Percentiles rank a stretch among this genome's conserved stretches.
Conservation (phyloP, 495 filamentous ascomycete genomes). For the Aspergillus nanangensis region DNA sequence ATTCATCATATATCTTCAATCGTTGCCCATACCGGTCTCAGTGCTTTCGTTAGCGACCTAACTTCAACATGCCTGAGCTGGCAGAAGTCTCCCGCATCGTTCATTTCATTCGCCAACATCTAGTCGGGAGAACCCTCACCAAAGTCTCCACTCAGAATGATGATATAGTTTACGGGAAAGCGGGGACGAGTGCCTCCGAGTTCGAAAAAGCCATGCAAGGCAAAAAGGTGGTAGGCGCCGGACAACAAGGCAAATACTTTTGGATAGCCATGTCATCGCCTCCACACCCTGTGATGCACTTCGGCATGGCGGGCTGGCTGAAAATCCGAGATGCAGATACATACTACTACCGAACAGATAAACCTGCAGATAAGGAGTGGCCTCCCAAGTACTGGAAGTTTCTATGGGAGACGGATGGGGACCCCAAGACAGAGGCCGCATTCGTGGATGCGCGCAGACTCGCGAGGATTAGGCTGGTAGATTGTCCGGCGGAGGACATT, state of each 20-base stretch:
- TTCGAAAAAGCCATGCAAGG: slow-evolving; percentile 71
- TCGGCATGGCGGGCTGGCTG: slow-evolving; percentile 88
- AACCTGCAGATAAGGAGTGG: slow-evolving; percentile 63
- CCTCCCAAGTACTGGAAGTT: slow-evolving; percentile 92
- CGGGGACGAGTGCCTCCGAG: slow-evolving; percentile 66
- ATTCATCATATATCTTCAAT: background rate
- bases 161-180: slow-evolving; percentile 80
- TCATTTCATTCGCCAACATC: slow-evolving; percentile 71
- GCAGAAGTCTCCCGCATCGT: slow-evolving; percentile 85
- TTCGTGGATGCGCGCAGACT: slow-evolving; percentile 82
- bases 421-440: slow-evolving; percentile 63
- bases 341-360: slow-evolving; percentile 69
- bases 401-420: slow-evolving; percentile 57
- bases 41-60: background rate
- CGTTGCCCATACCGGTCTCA: too few relatives aligned
- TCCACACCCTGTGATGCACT: slow-evolving; percentile 88
- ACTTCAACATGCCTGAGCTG: slow-evolving; percentile 67
- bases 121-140: slow-evolving; percentile 76
- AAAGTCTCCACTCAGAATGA: slow-evolving; percentile 71
- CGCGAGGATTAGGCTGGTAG: slow-evolving; percentile 71
- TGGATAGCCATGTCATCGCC: slow-evolving; percentile 72
- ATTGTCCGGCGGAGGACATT: slow-evolving; percentile 72
- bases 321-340: slow-evolving; percentile 73
- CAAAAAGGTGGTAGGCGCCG: slow-evolving; percentile 69
- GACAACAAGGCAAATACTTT: slow-evolving; percentile 94